Percentiles rank a stretch among this genome's conserved stretches.
These are phyloP conservation scores for Backusella mclennaniae DNA, from an alignment of 192 early-diverging fungal species.

Conservation along the genomic window DNA sequence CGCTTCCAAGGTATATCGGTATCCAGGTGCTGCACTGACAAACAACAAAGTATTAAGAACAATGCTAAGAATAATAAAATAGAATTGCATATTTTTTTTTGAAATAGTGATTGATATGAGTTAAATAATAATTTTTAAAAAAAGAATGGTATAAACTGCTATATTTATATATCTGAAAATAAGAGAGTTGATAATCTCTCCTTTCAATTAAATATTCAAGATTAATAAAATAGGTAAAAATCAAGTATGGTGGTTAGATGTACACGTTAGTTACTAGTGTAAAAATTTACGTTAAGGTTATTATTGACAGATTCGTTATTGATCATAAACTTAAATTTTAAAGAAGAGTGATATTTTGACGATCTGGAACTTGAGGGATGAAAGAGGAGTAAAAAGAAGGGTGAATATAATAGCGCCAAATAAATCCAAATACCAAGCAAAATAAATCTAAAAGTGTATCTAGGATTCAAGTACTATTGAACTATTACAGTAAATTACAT, in stretches of 20 bases:
- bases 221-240: not conserved
- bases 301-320: not conserved
- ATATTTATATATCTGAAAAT: too few species aligned
- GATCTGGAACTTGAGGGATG: not conserved
- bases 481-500: not conserved
- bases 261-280: not conserved
- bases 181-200: too few species aligned
- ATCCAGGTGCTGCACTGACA: not conserved
- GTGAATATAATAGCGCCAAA: not conserved
- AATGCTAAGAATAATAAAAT: not conserved
- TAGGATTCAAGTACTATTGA: not conserved
- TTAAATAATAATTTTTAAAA: not conserved
- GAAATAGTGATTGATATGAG: not conserved
- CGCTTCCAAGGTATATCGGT: too few species aligned
- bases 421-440: not conserved
- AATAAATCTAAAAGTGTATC: too few species aligned
- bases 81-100: not conserved
- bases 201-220: too few species aligned
- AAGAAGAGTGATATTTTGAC: not conserved
- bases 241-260: not conserved
- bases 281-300: not conserved
- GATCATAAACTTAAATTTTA: not conserved
- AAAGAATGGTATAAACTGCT: too few species aligned
- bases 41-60: not conserved
- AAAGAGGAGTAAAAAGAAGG: not conserved